These are phyloP conservation scores for Dryadomyces quercivorus DNA, from an alignment of 2,329 filamentous ascomycete genomes.

Conservation along the genomic window DNA sequence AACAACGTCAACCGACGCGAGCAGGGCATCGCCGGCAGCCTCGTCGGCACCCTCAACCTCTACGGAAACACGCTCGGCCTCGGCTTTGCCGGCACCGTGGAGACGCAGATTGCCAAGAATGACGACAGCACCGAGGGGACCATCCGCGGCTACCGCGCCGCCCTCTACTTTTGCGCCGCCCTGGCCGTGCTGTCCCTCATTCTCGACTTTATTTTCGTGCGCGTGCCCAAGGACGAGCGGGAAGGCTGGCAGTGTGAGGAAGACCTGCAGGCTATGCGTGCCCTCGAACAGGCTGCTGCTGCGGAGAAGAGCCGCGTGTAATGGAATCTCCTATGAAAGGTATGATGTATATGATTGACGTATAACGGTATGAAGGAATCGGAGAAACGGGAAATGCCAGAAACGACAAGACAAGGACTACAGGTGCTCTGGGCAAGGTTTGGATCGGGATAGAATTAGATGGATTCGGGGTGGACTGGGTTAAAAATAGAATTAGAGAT, in stretches of 20 bases:
- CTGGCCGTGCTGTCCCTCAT: conserved; percentile 21
- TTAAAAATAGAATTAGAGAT: too few species aligned
- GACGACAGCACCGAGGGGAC: conserved; percentile 5
- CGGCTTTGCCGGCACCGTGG: conserved; percentile 22
- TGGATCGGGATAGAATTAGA: too few species aligned
- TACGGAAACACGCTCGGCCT: conserved; percentile 21
- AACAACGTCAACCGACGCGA: conserved; percentile 33
- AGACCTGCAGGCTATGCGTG: not conserved
- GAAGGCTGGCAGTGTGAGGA: conserved; percentile 17
- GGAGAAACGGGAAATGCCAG: too few species aligned
- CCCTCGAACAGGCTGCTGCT: not conserved
- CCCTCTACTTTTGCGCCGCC: conserved; percentile 27
- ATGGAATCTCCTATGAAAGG: too few species aligned
- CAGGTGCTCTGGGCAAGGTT: too few species aligned
- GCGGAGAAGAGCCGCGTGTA: not conserved
- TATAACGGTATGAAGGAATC: too few species aligned
- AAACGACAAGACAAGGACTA: too few species aligned
- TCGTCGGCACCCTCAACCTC: conserved; percentile 28
- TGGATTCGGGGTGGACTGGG: too few species aligned
- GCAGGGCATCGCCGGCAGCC: conserved; percentile 36
- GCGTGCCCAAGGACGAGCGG: conserved; percentile 27
- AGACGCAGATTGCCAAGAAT: conserved; percentile 14
- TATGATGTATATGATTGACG: too few species aligned
- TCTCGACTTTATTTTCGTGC: conserved; percentile 24
- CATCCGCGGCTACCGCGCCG: conserved; percentile 23